Evolutionary conservation across 1,284 basidiomycete genomes (phyloP), one percentile per base, ranked within the genome.

Genomic region (Apiotrichum akiyoshidainum): DNA sequence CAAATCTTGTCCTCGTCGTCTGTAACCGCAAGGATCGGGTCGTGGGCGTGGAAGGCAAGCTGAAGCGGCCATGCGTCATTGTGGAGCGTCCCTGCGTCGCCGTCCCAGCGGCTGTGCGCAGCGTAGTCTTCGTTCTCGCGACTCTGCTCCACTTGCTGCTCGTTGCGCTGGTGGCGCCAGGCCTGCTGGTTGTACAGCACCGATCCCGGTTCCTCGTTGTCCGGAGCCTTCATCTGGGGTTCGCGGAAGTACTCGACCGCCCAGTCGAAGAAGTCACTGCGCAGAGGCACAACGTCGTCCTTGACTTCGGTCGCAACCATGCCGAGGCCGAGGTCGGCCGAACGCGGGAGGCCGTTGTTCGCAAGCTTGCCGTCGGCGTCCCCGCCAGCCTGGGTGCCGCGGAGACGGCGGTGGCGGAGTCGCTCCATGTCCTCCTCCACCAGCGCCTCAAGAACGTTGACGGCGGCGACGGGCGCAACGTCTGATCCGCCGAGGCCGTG

Each of bases 191-290:
- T 98, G 73, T 95, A 98, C 68, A 89, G 87, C 48, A 89, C 80
- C 63, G 90, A 94, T 4, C 95, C 95, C 17, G 94, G 92, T 76
- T 99, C 96, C 71, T 98, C 93, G 5, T 86, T 86, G 74, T 99
- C 95, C 19, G 90, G 86, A 83, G 93, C 88, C 90, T 91, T 87
- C 93, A 97, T 96, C 77, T 96, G 95, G 5, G 95, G 93, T 77
- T 98, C 94, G 63, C 90, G 93, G 81, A 97, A 99, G 76, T 98
- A 98, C 73, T 98, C 94, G 69, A 87, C 86, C 61, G 92, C 93
- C 91, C 92, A 98, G 71, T 96, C 93, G 73, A 90, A 99, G 76
- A 92, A 94, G 2, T 85, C 84, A 70, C 90, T 93, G 78, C 92
- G 92, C 67, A 99, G 79, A 0, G 95, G 95, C 60, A 99, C 79